A percentile compares a stretch with the other conserved stretches of the same genome.
Conservation (phyloP, 2,329 filamentous ascomycete species). For the Colletotrichum phormii region DNA sequence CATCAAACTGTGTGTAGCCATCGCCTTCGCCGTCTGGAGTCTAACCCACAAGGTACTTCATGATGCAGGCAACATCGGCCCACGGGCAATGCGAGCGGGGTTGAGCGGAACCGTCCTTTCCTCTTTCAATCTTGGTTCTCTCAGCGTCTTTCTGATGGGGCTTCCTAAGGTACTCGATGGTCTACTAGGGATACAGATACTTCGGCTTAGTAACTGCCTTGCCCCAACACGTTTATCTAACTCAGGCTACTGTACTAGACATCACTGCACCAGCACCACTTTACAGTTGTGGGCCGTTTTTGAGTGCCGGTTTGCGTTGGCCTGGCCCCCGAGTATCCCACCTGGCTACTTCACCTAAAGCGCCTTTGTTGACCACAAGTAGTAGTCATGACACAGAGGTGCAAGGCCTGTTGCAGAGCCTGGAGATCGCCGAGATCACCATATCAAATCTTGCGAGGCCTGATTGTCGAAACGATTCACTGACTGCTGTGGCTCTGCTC, state of each 20-base stretch:
- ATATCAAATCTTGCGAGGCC: not conserved
- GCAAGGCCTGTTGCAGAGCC: not conserved
- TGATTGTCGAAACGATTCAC: not conserved
- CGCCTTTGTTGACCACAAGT: not conserved
- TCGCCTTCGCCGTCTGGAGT: not conserved
- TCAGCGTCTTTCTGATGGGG: not conserved
- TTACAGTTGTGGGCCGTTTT: conserved; percentile 23
- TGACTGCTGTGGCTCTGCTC: not conserved
- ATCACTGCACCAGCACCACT: not conserved
- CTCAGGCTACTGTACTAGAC: not conserved
- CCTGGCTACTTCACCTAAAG: not conserved
- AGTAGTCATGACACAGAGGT: not conserved
- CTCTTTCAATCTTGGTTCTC: too few relatives aligned
- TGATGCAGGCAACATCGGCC: not conserved
- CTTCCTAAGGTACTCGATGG: not conserved
- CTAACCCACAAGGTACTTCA: not conserved
- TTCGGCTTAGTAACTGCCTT: not conserved
- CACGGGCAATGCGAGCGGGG: not conserved
- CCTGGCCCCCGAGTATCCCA: not conserved
- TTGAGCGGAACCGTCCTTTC: too few relatives aligned
- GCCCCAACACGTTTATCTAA: not conserved
- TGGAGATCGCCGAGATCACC: not conserved
- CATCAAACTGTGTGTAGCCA: not conserved
- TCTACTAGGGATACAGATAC: not conserved
- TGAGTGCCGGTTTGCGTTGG: conserved; percentile 28